phyloP scores from a whole-genome alignment of 768 basidiomycete genomes.

The Pulveroboletus sp. region DNA sequence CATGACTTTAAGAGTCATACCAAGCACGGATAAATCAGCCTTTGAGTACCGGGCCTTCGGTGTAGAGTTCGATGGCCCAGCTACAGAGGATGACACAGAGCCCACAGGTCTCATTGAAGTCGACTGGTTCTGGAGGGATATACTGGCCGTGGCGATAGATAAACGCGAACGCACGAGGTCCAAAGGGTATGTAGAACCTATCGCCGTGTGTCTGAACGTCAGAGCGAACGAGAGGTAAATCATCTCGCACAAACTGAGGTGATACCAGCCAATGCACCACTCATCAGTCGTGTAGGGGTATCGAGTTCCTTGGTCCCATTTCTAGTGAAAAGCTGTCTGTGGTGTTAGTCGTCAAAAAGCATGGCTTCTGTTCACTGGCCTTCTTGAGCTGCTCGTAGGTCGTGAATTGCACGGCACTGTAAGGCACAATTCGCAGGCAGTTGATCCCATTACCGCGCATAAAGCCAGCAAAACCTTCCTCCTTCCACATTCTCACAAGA shows the following conservation, averaged over 20 bases:
- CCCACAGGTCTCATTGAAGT: slow-evolving; percentile 18
- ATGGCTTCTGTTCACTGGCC: slow-evolving; percentile 36
- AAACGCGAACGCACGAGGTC: slow-evolving; percentile 92
- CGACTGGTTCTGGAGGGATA: slow-evolving; percentile 38
- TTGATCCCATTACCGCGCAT: slow-evolving; percentile 95
- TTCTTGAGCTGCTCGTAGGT: slow-evolving; percentile 92
- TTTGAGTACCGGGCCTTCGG: slow-evolving; percentile 39
- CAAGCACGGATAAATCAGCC: slow-evolving; percentile 68
- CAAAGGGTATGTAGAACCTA: slow-evolving; percentile 86
- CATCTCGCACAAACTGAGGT: slow-evolving; percentile 82
- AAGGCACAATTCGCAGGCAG: slow-evolving; percentile 90
- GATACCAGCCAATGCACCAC: slow-evolving; percentile 91
- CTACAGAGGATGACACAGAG: slow-evolving; percentile 32
- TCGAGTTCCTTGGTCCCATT: slow-evolving; percentile 76
- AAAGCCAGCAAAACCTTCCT: slow-evolving; percentile 90
- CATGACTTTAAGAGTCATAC: slow-evolving; percentile 90
- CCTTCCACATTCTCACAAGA: slow-evolving; percentile 81
- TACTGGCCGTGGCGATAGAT: slow-evolving; percentile 89
- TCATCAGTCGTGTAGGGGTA: slow-evolving; percentile 80
- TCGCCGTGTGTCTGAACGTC: slow-evolving; percentile 8
- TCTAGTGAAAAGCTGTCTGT: slow-evolving; percentile 60
- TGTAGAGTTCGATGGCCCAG: slow-evolving; percentile 46
- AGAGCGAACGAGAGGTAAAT: slow-evolving; percentile 5
- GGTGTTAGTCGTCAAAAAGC: slow-evolving; percentile 27
- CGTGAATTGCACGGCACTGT: slow-evolving; percentile 83